Percentiles rank a stretch among this genome's conserved stretches.
Evolutionary conservation across 768 basidiomycete species (phyloP).

Genomic region (Fistulinella prunicolor): DNA sequence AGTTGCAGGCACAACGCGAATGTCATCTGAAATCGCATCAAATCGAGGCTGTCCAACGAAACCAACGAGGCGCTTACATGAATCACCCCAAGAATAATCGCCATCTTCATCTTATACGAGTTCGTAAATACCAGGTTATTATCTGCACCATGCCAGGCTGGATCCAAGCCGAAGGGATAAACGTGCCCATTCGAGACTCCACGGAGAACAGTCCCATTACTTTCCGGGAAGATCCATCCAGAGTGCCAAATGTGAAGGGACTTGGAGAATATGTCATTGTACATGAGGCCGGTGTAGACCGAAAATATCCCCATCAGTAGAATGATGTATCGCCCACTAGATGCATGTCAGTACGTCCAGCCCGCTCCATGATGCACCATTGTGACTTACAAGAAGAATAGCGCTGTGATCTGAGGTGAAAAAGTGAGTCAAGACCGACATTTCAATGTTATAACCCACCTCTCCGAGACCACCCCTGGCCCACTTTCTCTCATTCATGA

Average conservation of each 20-base stretch:
- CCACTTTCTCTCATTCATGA: conserved; percentile 78
- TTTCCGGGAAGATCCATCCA: conserved; percentile 75
- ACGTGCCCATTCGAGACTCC: conserved; percentile 60
- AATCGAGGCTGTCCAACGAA: conserved; percentile 3
- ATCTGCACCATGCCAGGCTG: conserved; percentile 90
- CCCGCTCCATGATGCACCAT: conserved; percentile 1
- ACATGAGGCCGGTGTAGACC: conserved; percentile 94
- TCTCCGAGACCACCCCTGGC: conserved; percentile 73
- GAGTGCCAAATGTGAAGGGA: conserved; percentile 84
- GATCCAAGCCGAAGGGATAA: conserved; percentile 96
- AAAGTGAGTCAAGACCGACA: conserved; percentile 6
- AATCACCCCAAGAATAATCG: conserved; percentile 90
- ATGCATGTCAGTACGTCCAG: conserved; percentile 22
- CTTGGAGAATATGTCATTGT: conserved; percentile 99
- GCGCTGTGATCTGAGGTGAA: conserved; percentile 63
- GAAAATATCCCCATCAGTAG: conserved; percentile 98
- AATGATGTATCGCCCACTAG: conserved; percentile 96
- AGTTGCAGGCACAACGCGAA: conserved; percentile 96
- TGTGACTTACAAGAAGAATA: conserved; percentile 84
- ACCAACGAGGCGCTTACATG: conserved; percentile 59
- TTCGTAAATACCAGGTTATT: conserved; percentile 93
- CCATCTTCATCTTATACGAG: conserved; percentile 99
- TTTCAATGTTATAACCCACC: conserved; percentile 37
- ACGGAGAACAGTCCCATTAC: conserved; percentile 37
- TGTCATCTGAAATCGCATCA: conserved; percentile 72